Conservation (phyloP, 208 protist species). For the Crithidia thermophila region DNA sequence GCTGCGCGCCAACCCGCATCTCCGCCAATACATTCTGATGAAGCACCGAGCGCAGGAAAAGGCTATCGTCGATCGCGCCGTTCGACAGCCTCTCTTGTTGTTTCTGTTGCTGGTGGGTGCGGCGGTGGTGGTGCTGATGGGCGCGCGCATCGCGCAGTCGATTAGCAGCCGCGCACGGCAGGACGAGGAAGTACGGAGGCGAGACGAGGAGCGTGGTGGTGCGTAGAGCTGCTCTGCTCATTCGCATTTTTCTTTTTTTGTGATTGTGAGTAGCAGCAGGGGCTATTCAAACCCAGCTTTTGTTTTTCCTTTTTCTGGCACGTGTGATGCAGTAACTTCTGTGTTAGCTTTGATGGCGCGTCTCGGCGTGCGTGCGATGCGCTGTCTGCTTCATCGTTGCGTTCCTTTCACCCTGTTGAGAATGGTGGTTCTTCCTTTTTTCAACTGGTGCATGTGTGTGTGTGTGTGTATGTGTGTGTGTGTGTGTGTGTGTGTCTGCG, state of each 20-base stretch:
- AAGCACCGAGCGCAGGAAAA: slow-evolving; percentile 42
- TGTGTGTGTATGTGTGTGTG: neutral
- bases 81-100: slow-evolving; percentile 24
- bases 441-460: neutral
- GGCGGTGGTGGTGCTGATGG: slow-evolving; percentile 14
- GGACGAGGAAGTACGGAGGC: slow-evolving; percentile 12
- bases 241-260: neutral
- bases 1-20: slow-evolving; percentile 25
- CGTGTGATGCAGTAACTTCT: no score
- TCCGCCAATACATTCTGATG: slow-evolving; percentile 49
- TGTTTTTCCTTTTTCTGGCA: neutral
- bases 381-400: neutral
- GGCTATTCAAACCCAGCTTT: neutral
- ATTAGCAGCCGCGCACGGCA: slow-evolving; percentile 5
- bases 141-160: slow-evolving; percentile 1
- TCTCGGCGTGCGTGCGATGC: no score
- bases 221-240: neutral
- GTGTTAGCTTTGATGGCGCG: no score
- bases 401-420: neutral
- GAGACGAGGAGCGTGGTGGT: slow-evolving; percentile 24
- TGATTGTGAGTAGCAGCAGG: no score
- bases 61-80: slow-evolving; percentile 41
- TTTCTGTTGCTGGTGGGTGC: slow-evolving; percentile 20
- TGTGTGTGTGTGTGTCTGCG: no score
- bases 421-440: no score